Evolutionary conservation across 148 eudicot genomes (phyloP), one percentile per base, ranked within the genome.

Genomic region (Rhododendron vialii): DNA sequence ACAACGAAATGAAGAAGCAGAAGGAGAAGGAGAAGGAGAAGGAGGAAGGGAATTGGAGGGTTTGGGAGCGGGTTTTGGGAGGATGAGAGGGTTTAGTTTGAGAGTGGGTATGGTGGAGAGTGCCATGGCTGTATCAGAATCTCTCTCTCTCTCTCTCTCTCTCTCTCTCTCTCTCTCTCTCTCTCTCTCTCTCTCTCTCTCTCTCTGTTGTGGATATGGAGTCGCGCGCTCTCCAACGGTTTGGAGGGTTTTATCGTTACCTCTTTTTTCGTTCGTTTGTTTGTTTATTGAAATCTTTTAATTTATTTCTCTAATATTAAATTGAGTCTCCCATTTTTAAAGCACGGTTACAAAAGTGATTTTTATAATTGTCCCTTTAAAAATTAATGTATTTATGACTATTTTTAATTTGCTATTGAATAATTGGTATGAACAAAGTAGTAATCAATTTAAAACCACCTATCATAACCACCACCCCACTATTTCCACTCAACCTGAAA

Each of bases 31-130:
- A 22, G 24, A 2, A 73, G 36, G 57, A 24, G 76, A 4, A 26
- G 18, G 38, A 28, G 17, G 33, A 26, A 28, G 78, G 17, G 78
- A 18, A 18, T 36, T 81, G 51, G 67, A 55, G 74, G 84, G 84
- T 30, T 80, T 87, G 84, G 88, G 26, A 65, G 12, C 77, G 86
- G 67, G 82, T 50, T 75, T 81, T 24, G 87, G 87, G 48, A 41
- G 45, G 12, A 82, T 35, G 75, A 41, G 83, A 77, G 89, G 90
- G 50, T 36, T 84, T 83, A 87, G 85, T 35, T 83, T 79, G 17
- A 86, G 82, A 22, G 85, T 78, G 85, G 89, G 85, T 75, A 83
- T 57, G 24, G 87, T 63, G 1, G 90, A 83, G 2, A 80, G 53
- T 65, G 89, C 89, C 88, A 88, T 88, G 57, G 69, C 48, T n/a